phyloP scores from a whole-genome alignment of 208 protist genomes.

The Leishmania lainsoni region DNA sequence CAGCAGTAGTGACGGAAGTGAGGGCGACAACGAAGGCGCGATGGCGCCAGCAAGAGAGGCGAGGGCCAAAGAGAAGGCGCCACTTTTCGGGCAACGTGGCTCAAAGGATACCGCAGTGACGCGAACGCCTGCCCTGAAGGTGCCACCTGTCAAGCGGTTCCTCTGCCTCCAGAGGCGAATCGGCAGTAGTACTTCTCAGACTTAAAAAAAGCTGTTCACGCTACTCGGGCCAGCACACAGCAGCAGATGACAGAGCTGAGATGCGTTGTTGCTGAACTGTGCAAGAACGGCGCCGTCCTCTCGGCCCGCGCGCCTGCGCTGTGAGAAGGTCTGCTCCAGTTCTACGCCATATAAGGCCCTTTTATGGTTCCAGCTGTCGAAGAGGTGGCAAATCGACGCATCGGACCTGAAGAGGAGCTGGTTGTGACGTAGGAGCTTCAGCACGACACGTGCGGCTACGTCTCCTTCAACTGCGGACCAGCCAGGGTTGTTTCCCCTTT shows the following conservation, averaged over 20 bases:
- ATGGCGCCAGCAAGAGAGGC: too few species aligned
- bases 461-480: conserved; percentile 4
- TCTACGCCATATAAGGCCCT: conserved; percentile 17
- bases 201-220: too few species aligned
- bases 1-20: too few species aligned
- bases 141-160: too few species aligned
- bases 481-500: neutral
- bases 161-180: too few species aligned
- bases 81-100: too few species aligned
- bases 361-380: conserved; percentile 9
- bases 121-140: too few species aligned
- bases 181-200: too few species aligned
- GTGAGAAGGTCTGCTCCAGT: conserved; percentile 5
- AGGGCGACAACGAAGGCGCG: neutral
- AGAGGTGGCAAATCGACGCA: conserved; percentile 15
- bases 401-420: conserved; percentile 9
- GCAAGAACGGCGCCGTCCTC: neutral
- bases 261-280: neutral
- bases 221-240: too few species aligned
- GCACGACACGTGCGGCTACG: conserved; percentile 12
- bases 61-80: too few species aligned
- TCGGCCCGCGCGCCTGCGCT: conserved; percentile 7
- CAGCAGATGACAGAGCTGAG: too few species aligned
- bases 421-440: conserved; percentile 6
- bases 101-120: too few species aligned